phyloP scores from a whole-genome alignment of 306 rosid genomes.

The Lathyrus sativus region DNA sequence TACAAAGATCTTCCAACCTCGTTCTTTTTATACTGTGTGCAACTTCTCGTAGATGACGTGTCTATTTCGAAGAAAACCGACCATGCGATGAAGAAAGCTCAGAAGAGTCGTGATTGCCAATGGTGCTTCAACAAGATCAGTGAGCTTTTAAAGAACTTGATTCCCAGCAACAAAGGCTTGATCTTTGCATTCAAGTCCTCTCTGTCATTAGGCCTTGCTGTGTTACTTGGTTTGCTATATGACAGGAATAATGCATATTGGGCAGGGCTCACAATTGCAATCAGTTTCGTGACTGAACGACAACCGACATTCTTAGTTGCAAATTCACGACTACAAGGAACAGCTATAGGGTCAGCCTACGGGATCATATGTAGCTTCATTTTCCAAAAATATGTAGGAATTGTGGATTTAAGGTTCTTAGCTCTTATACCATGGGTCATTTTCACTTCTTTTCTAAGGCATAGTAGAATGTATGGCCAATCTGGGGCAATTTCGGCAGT shows the following conservation, averaged over 20 bases:
- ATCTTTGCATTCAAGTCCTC: slow-evolving; percentile 74
- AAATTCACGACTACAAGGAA: slow-evolving; percentile 80
- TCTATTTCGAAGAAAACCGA: slow-evolving; percentile 34
- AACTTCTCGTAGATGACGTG: slow-evolving; percentile 49
- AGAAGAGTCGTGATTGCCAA: slow-evolving; percentile 14
- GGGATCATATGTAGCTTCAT: slow-evolving; percentile 62
- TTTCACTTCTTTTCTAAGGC: slow-evolving; percentile 63
- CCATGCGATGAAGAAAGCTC: slow-evolving; percentile 9
- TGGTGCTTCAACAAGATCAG: slow-evolving; percentile 29
- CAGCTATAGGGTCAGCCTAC: slow-evolving; percentile 74
- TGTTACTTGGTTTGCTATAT: slow-evolving; percentile 65
- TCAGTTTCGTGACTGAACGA: slow-evolving; percentile 55
- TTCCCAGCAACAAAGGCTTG: slow-evolving; percentile 47
- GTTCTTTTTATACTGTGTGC: slow-evolving; percentile 68
- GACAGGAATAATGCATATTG: slow-evolving; percentile 62
- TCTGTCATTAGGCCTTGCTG: slow-evolving; percentile 65
- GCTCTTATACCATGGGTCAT: slow-evolving; percentile 68
- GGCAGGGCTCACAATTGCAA: slow-evolving; percentile 77
- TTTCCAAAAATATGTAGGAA: slow-evolving; percentile 30
- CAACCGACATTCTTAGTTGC: slow-evolving; percentile 65
- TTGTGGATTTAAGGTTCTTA: slow-evolving; percentile 47
- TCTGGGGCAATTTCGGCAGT: slow-evolving; percentile 75
- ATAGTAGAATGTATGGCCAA: slow-evolving; percentile 82
- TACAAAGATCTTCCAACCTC: slow-evolving; percentile 51
- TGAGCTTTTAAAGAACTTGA: slow-evolving; percentile 34